Evolutionary conservation across 768 basidiomycete species (phyloP).

Genomic region (Phylloporus sp.): DNA sequence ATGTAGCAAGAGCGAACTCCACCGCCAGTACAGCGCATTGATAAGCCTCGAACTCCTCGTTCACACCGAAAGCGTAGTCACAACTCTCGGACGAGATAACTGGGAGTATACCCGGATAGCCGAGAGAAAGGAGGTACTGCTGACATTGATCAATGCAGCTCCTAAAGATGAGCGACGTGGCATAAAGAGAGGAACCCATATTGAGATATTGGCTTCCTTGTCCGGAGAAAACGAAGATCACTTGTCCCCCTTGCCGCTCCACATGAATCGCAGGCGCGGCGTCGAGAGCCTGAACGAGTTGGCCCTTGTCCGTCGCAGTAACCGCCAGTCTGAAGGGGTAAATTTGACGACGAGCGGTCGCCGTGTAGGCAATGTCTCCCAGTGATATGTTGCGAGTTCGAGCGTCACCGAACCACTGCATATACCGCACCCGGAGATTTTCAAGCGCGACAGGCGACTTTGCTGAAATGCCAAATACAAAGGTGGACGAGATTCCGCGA

Average conservation of each 20-base stretch:
- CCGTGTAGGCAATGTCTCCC: conserved; percentile 60
- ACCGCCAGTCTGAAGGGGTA: conserved; percentile 52
- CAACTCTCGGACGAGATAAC: conserved; percentile 35
- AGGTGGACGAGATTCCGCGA: conserved; percentile 12
- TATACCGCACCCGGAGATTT: conserved; percentile 42
- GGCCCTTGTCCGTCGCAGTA: conserved; percentile 38
- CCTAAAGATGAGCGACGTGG: conserved; percentile 44
- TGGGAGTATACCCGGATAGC: conserved; percentile 48
- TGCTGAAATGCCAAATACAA: conserved; percentile 61
- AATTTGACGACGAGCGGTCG: conserved; percentile 60
- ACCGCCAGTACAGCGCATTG: conserved; percentile 58
- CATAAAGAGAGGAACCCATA: conserved; percentile 61
- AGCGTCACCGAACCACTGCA: conserved; percentile 43
- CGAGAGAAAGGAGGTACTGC: conserved; percentile 41
- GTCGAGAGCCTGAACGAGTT: conserved; percentile 45
- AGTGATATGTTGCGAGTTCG: conserved; percentile 29
- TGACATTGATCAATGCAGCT: conserved; percentile 58
- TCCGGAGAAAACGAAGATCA: conserved; percentile 70
- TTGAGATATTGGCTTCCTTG: conserved; percentile 66
- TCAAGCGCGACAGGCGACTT: conserved; percentile 48
- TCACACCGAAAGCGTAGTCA: conserved; percentile 18
- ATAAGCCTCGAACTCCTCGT: conserved; percentile 42
- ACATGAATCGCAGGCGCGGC: conserved; percentile 33
- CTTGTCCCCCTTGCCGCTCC: conserved; percentile 26
- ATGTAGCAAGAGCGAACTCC: conserved; percentile 55